Conservation (phyloP, 164 flowering plant genomes). For the Magnolia officinalis region DNA sequence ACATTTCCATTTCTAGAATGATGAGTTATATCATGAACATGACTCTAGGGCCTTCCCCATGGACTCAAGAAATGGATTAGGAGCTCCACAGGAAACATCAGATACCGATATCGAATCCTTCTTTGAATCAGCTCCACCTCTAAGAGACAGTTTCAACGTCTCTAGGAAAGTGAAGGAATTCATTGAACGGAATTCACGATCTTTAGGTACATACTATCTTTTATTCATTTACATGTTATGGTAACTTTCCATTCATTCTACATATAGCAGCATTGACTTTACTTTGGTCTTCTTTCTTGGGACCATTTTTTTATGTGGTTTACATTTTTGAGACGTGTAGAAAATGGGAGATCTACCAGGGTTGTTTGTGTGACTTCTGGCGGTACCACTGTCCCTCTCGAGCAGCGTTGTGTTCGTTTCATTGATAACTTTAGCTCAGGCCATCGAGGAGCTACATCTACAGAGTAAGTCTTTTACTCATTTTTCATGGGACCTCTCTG, state of each 20-base stretch:
- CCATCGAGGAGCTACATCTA: slow-evolving; percentile 87
- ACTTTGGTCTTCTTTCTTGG: neutral
- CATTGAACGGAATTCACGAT: slow-evolving; percentile 34
- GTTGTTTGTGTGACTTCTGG: slow-evolving; percentile 92
- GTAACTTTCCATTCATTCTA: neutral
- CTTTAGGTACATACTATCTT: slow-evolving; percentile 36
- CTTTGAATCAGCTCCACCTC: slow-evolving; percentile 77
- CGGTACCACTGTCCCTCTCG: slow-evolving; percentile 93
- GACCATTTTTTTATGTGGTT: neutral
- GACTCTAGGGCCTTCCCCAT: slow-evolving; percentile 7
- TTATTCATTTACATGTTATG: neutral
- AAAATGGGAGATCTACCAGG: slow-evolving; percentile 30
- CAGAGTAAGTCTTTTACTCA: slow-evolving; percentile 57
- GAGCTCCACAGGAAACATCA: slow-evolving; percentile 19
- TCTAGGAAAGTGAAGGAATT: slow-evolving; percentile 42
- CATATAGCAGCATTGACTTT: neutral
- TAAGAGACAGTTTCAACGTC: slow-evolving; percentile 38
- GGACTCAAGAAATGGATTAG: slow-evolving; percentile 25
- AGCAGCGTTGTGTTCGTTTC: slow-evolving; percentile 82
- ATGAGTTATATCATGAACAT: neutral
- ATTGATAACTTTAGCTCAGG: slow-evolving; percentile 98
- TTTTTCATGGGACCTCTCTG: neutral
- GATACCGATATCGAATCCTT: slow-evolving; percentile 44
- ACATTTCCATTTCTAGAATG: too few relatives aligned
- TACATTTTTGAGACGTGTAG: slow-evolving; percentile 24